phyloP scores from a whole-genome alignment of 139 green algal species.

The Pleodorina starrii region DNA sequence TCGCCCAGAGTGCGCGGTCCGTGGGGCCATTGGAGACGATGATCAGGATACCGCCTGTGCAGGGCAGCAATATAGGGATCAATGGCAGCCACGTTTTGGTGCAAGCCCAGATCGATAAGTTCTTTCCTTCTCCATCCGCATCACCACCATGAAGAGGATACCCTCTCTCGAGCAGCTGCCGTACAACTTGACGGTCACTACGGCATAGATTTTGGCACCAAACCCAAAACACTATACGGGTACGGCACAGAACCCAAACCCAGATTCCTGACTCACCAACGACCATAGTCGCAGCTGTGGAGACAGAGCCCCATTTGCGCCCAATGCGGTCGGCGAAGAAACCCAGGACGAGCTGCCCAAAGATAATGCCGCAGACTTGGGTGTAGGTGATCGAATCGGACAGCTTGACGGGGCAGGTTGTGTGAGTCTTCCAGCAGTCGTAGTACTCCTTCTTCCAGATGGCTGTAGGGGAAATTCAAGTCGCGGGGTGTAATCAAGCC shows the following conservation, averaged over 20 bases:
- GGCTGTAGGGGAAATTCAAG: no score
- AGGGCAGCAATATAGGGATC: not conserved
- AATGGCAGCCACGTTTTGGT: not conserved
- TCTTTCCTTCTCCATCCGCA: no score
- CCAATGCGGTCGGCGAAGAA: slow-evolving; percentile 47
- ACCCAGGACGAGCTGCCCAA: slow-evolving; percentile 29
- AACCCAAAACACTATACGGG: not conserved
- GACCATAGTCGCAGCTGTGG: slow-evolving; percentile 18
- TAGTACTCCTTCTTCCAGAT: slow-evolving; percentile 39
- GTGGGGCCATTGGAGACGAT: slow-evolving; percentile 18
- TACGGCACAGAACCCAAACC: no score
- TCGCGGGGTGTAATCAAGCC: no score
- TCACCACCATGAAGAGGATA: no score
- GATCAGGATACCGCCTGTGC: slow-evolving; percentile 42
- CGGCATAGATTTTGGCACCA: not conserved
- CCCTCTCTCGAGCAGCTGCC: not conserved
- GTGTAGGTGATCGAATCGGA: slow-evolving; percentile 47
- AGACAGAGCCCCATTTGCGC: slow-evolving; percentile 38
- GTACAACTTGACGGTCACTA: not conserved
- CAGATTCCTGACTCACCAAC: slow-evolving; percentile 29
- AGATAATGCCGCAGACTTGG: slow-evolving; percentile 46
- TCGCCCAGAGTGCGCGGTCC: slow-evolving; percentile 24
- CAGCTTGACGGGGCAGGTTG: not conserved
- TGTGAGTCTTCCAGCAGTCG: slow-evolving; percentile 19
- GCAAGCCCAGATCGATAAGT: no score